Evolutionary conservation across 139 green algal species (phyloP).

Genomic region (Chlorella sorokiniana): DNA sequence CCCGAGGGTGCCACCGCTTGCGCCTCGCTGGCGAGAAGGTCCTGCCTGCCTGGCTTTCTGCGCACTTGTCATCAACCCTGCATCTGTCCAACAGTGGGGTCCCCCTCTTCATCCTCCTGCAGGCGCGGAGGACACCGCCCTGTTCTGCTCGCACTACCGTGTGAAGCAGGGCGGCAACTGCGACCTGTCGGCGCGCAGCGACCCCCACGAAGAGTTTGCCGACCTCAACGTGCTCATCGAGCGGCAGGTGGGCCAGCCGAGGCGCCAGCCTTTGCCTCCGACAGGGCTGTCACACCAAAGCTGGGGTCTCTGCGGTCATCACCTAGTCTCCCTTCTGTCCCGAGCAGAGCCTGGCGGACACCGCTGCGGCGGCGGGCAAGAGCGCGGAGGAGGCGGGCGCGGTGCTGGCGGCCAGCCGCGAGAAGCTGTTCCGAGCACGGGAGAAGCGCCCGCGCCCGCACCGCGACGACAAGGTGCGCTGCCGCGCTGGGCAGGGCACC

Average conservation of each 20-base stretch:
- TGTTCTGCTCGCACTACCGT: slow-evolving; percentile 67
- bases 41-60: no score
- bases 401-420: slow-evolving; percentile 56
- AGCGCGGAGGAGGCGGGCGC: slow-evolving; percentile 36
- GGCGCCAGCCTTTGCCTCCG: background rate
- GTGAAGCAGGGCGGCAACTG: slow-evolving; percentile 65
- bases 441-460: slow-evolving; percentile 65
- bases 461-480: slow-evolving; percentile 86
- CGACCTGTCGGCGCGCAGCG: slow-evolving; percentile 60
- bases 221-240: slow-evolving; percentile 79
- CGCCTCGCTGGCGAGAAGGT: no score
- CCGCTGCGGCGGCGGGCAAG: slow-evolving; percentile 37
- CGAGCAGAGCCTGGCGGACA: slow-evolving; percentile 44
- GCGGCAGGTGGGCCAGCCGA: background rate
- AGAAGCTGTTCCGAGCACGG: slow-evolving; percentile 63
- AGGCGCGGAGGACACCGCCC: background rate
- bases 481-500: background rate
- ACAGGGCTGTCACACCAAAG: background rate
- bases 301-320: no score
- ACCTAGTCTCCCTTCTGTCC: no score
- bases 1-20: no score
- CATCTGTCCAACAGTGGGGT: no score
- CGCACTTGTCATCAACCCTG: no score
- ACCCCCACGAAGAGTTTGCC: slow-evolving; percentile 87
- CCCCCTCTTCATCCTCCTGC: background rate